phyloP scores from a whole-genome alignment of 2,329 filamentous ascomycete genomes.

The Phaeosphaeria sp. region DNA sequence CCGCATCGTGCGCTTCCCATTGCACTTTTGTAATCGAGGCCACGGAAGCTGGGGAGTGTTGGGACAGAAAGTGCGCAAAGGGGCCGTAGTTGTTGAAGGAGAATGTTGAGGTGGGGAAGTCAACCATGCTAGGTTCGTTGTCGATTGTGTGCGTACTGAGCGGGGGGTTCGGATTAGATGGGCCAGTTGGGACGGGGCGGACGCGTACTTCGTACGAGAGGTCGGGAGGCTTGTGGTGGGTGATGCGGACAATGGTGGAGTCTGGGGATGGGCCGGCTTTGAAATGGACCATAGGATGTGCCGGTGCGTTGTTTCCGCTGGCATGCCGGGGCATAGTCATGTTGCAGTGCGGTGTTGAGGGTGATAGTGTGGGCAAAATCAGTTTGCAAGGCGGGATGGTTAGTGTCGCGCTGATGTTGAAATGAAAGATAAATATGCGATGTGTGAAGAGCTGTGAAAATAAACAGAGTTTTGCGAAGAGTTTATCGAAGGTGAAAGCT shows the following conservation, averaged over 20 bases:
- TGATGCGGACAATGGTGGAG: background rate
- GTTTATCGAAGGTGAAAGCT: background rate
- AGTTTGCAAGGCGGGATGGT: too few relatives aligned
- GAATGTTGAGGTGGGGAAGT: background rate
- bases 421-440: background rate
- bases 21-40: background rate
- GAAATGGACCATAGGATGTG: too few relatives aligned
- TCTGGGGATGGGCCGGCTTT: background rate
- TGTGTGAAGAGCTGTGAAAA: background rate
- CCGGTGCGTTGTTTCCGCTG: too few relatives aligned
- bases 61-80: background rate
- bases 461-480: background rate
- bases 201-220: background rate
- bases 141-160: background rate
- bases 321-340: too few relatives aligned
- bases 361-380: too few relatives aligned
- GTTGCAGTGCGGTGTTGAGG: too few relatives aligned
- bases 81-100: background rate
- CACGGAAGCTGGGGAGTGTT: background rate
- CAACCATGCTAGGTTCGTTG: background rate
- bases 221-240: background rate
- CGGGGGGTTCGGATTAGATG: background rate
- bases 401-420: background rate
- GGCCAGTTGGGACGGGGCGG: background rate
- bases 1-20: background rate